Conservation (phyloP, 305 asterid species). For the Fraxinus nigra region DNA sequence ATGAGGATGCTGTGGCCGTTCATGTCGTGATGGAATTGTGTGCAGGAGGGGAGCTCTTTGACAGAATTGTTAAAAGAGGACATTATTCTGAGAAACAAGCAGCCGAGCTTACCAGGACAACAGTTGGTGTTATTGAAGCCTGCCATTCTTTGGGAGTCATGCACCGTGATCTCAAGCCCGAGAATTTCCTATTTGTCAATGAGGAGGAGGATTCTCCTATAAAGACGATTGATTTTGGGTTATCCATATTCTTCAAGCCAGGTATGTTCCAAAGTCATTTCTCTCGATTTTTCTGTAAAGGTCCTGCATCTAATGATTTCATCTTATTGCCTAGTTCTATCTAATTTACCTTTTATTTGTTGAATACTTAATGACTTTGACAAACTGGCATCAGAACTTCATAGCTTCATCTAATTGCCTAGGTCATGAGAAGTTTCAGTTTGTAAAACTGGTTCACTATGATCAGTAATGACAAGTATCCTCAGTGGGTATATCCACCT, state of each 20-base stretch:
- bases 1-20: slow-evolving; percentile 76
- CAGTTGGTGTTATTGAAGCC: slow-evolving; percentile 64
- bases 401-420: neutral
- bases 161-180: slow-evolving; percentile 90
- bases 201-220: slow-evolving; percentile 68
- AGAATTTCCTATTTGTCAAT: slow-evolving; percentile 65
- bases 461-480: neutral
- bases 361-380: neutral
- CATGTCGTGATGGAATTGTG: slow-evolving; percentile 89
- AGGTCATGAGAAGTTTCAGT: neutral
- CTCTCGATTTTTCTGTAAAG: neutral
- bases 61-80: slow-evolving; percentile 67
- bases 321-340: neutral
- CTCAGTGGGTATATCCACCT: neutral
- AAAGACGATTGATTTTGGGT: slow-evolving; percentile 75
- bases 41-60: slow-evolving; percentile 87
- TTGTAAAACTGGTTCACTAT: neutral
- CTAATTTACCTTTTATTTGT: neutral
- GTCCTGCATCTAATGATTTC: slow-evolving; percentile 4
- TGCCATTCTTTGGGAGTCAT: slow-evolving; percentile 86
- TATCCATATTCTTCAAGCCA: slow-evolving; percentile 82
- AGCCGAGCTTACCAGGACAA: slow-evolving; percentile 65
- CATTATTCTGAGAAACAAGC: slow-evolving; percentile 81
- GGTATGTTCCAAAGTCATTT: slow-evolving; percentile 33
- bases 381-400: neutral